Evolutionary conservation across 78 protist genomes (phyloP).

Genomic region (Isochrysis galbana): DNA sequence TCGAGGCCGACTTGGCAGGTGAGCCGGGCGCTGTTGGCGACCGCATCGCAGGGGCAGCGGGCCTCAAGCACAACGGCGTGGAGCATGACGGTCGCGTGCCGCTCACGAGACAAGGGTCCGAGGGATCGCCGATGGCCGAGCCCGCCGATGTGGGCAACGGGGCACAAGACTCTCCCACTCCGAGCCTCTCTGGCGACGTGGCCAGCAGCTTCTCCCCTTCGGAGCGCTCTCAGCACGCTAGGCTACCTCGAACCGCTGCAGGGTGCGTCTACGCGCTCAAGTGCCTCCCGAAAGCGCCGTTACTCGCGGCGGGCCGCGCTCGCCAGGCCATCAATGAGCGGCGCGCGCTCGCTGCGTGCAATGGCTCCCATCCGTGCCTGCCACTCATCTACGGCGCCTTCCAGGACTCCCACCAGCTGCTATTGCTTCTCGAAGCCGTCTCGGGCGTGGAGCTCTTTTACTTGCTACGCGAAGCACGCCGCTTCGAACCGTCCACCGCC

Average conservation of each 20-base stretch:
- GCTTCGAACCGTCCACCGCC: conserved; percentile 1
- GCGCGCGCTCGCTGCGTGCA: not conserved
- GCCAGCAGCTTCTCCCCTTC: not conserved
- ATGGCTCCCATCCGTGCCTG: not conserved
- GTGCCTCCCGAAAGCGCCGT: not conserved
- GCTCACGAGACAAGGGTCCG: too few species aligned
- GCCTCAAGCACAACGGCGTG: too few species aligned
- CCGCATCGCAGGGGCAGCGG: too few species aligned
- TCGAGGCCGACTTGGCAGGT: not conserved
- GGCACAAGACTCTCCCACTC: not conserved
- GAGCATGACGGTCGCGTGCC: too few species aligned
- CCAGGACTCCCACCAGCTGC: not conserved
- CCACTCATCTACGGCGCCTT: not conserved
- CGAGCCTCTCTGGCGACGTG: not conserved
- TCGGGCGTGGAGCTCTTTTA: not conserved
- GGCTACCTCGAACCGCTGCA: too few species aligned
- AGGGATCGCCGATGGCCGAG: not conserved
- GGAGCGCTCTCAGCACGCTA: not conserved
- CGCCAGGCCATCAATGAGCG: not conserved
- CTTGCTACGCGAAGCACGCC: not conserved
- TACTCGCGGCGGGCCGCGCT: not conserved
- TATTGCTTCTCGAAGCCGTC: not conserved
- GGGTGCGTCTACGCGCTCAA: conserved; percentile 12
- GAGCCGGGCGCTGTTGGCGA: not conserved
- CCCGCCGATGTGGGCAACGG: too few species aligned